Evolutionary conservation across 192 early-diverging fungal genomes (phyloP).

Genomic region (Diversispora epigaea): DNA sequence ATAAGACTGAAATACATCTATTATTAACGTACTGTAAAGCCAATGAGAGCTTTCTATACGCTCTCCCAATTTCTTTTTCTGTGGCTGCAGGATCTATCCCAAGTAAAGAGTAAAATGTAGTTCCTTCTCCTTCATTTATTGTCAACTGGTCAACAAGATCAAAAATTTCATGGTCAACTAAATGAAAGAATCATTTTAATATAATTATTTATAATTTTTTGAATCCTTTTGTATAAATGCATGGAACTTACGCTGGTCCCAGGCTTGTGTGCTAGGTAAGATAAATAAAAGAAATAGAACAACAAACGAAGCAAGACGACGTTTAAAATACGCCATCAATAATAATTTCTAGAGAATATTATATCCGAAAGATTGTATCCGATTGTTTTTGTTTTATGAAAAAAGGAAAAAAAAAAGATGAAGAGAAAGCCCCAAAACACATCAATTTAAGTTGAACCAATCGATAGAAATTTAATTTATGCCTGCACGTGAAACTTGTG

Average conservation of each 20-base stretch:
- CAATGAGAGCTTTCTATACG: constrained; percentile 68
- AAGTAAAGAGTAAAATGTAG: constrained; percentile 70
- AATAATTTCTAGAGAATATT: background rate
- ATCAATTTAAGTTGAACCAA: too few relatives aligned
- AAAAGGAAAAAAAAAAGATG: too few relatives aligned
- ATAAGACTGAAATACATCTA: background rate
- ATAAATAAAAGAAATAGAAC: background rate
- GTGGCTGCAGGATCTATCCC: constrained; percentile 51
- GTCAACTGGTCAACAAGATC: constrained; percentile 77
- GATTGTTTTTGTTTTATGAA: too few relatives aligned
- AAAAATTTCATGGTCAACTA: constrained; percentile 79
- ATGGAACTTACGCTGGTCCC: constrained; percentile 14
- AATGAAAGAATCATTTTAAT: background rate
- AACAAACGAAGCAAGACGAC: background rate
- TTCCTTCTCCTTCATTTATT: constrained; percentile 51
- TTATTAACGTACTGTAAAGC: constrained; percentile 60
- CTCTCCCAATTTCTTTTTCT: constrained; percentile 58
- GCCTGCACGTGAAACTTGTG: too few relatives aligned
- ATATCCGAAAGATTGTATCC: too few relatives aligned
- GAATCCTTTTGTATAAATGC: background rate
- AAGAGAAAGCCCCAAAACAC: too few relatives aligned
- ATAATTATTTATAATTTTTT: background rate
- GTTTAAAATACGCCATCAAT: background rate
- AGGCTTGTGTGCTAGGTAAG: constrained; percentile 1
- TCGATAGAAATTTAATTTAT: too few relatives aligned